Evolutionary conservation across 2,329 filamentous ascomycete species (phyloP).

Genomic region (Paracorniculantispora psalliotae): DNA sequence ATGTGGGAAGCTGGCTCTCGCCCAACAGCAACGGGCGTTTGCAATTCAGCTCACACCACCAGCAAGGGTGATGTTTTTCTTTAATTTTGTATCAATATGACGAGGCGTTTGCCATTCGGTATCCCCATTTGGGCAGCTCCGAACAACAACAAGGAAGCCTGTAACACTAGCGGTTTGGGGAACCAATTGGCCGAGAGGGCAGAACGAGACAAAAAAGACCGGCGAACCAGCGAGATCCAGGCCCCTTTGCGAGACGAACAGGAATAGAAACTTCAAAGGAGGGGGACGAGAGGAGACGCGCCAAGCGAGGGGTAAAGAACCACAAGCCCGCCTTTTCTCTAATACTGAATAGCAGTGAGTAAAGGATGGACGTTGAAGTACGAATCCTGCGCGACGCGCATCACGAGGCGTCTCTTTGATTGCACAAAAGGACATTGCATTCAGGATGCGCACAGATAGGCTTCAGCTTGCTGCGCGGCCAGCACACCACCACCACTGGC

Average conservation of each 20-base stretch:
- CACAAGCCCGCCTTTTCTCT: neutral
- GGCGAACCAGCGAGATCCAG: neutral
- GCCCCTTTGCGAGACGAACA: neutral
- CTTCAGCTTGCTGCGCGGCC: neutral
- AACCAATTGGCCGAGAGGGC: neutral
- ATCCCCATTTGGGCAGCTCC: conserved; percentile 8
- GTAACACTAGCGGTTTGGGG: neutral
- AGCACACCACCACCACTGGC: neutral
- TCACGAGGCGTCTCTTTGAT: neutral
- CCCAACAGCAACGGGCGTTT: too few species aligned
- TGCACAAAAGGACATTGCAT: neutral
- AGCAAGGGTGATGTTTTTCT: neutral
- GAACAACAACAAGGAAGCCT: neutral
- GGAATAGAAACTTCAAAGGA: neutral
- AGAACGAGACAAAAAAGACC: too few species aligned
- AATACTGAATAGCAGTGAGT: neutral
- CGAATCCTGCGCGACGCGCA: neutral
- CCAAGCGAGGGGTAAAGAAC: neutral
- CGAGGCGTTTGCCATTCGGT: too few species aligned
- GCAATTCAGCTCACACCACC: too few species aligned
- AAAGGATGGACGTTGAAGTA: neutral
- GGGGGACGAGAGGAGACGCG: neutral
- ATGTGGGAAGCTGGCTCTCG: too few species aligned
- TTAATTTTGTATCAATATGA: too few species aligned
- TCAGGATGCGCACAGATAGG: neutral